Conservation (phyloP, 2,329 filamentous ascomycete genomes). For the Diaporthe eres region DNA sequence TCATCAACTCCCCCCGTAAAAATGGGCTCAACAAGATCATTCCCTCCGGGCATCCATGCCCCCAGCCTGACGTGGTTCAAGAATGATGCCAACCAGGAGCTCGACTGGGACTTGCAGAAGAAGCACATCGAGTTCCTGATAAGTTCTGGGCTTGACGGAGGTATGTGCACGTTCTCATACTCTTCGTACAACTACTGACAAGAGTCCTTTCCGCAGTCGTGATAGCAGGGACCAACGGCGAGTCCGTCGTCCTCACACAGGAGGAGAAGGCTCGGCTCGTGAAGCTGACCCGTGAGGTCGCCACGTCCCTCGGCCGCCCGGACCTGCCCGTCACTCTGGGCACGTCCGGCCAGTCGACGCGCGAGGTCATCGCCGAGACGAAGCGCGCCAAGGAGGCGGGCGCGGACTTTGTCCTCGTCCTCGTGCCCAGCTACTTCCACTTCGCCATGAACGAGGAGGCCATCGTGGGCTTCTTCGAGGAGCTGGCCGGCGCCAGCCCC, state of each 20-base stretch:
- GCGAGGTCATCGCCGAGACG: conserved; percentile 76
- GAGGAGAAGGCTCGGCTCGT: conserved; percentile 75
- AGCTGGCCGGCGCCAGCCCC: conserved; percentile 71
- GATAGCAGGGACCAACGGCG: conserved; percentile 80
- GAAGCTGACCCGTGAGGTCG: conserved; percentile 70
- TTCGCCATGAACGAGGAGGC: conserved; percentile 72
- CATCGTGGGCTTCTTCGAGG: conserved; percentile 74
- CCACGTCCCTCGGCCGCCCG: conserved; percentile 68
- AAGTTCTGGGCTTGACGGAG: conserved; percentile 65
- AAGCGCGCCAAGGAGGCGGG: conserved; percentile 73
- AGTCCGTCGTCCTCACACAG: conserved; percentile 77
- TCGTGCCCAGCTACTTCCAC: conserved; percentile 81
- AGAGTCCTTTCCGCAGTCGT: conserved; percentile 61
- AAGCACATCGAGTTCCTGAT: conserved; percentile 69
- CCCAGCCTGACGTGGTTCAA: conserved; percentile 70
- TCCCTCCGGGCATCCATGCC: conserved; percentile 68
- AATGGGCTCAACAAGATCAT: conserved; percentile 48
- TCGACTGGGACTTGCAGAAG: conserved; percentile 69
- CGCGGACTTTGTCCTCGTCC: conserved; percentile 76
- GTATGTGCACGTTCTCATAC: conserved; percentile 46
- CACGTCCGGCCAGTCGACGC: conserved; percentile 75
- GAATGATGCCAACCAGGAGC: conserved; percentile 61
- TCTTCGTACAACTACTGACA: conserved; percentile 33
- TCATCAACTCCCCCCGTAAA: background rate
- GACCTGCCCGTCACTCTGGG: conserved; percentile 77